A percentile compares a stretch with the other conserved stretches of the same genome.
phyloP scores from a whole-genome alignment of 1,139 yeast genomes.

The Geotrichum histeridarum region DNA sequence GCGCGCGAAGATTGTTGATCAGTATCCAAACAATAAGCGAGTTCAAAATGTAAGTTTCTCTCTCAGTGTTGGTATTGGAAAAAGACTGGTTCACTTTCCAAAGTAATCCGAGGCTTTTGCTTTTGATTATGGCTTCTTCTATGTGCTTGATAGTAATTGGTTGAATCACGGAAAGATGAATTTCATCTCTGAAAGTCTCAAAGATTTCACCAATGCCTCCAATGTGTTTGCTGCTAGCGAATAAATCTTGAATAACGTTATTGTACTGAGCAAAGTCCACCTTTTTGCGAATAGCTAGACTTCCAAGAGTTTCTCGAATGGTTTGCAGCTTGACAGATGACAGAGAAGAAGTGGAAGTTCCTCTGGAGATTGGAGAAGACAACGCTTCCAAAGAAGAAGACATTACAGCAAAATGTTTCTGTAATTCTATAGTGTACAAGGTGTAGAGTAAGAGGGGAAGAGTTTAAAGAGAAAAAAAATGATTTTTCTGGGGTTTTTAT shows the following conservation, averaged over 20 bases:
- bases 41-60: background rate
- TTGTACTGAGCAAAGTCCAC: slow-evolving; percentile 4
- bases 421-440: no score
- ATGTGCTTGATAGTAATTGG: background rate
- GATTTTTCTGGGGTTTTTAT: no score
- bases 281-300: background rate
- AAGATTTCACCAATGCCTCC: slow-evolving; percentile 5
- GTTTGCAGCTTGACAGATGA: background rate
- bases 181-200: slow-evolving; percentile 2
- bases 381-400: slow-evolving; percentile 1
- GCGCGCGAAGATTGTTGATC: background rate
- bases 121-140: background rate
- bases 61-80: background rate
- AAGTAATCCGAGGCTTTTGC: background rate
- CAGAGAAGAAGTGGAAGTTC: slow-evolving; percentile 3
- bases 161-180: background rate
- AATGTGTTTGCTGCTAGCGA: background rate
- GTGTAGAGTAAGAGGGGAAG: no score
- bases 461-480: no score
- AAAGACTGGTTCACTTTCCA: background rate
- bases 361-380: slow-evolving; percentile 4
- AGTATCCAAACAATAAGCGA: slow-evolving; percentile 6
- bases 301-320: slow-evolving; percentile 1
- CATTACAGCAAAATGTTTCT: background rate
- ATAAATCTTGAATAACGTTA: background rate